Conservation (phyloP, 2,329 filamentous ascomycete species). For the Orbilia brochopaga region DNA sequence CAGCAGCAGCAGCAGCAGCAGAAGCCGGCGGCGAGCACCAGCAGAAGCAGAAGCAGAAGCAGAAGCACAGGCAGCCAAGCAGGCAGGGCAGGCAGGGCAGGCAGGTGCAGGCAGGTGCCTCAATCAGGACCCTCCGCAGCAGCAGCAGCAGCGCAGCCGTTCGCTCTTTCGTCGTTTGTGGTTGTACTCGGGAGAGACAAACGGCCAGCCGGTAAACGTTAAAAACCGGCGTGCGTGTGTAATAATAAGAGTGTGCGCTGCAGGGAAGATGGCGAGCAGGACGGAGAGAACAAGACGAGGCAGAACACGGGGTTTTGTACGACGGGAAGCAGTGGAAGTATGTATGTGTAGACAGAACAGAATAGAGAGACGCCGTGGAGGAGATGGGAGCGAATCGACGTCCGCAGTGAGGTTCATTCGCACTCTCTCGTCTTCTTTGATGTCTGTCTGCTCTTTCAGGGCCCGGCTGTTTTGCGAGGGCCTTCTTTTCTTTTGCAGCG, state of each 20-base stretch:
- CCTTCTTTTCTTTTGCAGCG: constrained; percentile 21
- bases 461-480: constrained; percentile 22
- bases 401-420: constrained; percentile 17
- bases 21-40: background rate
- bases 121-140: constrained; percentile 22
- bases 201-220: constrained; percentile 37
- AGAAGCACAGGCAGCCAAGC: constrained; percentile 2
- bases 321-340: constrained; percentile 3
- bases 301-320: constrained; percentile 29
- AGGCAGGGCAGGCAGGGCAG: background rate
- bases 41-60: background rate
- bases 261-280: constrained; percentile 1
- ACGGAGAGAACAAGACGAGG: background rate
- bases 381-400: background rate
- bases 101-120: constrained; percentile 41
- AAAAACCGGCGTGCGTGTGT: too few relatives aligned
- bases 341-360: background rate
- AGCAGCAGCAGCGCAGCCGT: too few relatives aligned
- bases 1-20: too few relatives aligned
- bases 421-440: background rate
- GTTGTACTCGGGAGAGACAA: constrained; percentile 49
- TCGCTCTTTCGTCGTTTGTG: too few relatives aligned
- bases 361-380: background rate
- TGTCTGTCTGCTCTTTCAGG: background rate
- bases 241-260: constrained; percentile 4